These are phyloP conservation scores for Sphenostylis stenocarpa DNA, from an alignment of 306 rosid species.

Conservation along the genomic window DNA sequence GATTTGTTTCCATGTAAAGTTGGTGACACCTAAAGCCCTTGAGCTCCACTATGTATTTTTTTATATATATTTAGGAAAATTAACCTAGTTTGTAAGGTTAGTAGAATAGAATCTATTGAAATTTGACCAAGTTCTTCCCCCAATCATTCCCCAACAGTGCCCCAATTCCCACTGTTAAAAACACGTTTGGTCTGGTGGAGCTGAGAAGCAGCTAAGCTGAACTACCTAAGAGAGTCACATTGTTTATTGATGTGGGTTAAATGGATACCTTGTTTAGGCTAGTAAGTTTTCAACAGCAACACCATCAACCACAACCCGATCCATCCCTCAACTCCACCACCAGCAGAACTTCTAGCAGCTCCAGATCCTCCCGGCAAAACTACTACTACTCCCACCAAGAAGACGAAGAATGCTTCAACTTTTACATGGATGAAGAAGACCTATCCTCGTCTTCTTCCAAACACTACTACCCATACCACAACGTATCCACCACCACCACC, in stretches of 20 bases:
- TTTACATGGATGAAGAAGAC: constrained; percentile 98
- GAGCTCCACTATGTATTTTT: neutral
- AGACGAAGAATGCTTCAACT: constrained; percentile 92
- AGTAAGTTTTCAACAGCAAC: constrained; percentile 55
- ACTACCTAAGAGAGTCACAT: neutral
- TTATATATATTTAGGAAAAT: constrained; percentile 21
- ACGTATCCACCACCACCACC: constrained; percentile 2
- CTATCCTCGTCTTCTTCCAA: constrained; percentile 82
- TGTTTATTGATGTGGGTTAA: constrained; percentile 54
- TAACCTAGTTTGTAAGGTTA: constrained; percentile 8
- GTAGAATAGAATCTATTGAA: constrained; percentile 45
- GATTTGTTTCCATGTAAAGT: neutral
- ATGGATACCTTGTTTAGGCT: constrained; percentile 98
- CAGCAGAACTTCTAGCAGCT: constrained; percentile 67
- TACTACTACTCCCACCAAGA: constrained; percentile 34
- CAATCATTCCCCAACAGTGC: constrained; percentile 30
- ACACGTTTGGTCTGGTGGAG: constrained; percentile 39
- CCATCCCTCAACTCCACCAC: constrained; percentile 86
- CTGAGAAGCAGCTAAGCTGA: constrained; percentile 5
- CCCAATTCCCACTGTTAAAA: constrained; percentile 50
- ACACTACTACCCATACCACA: constrained; percentile 47
- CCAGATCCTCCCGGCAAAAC: constrained; percentile 65
- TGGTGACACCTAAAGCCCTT: neutral
- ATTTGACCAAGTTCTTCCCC: neutral
- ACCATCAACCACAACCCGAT: constrained; percentile 36